Percentiles rank a stretch among this genome's conserved stretches.
Evolutionary conservation across 2,329 filamentous ascomycete species (phyloP).

Genomic region (Aspergillus jensenii): DNA sequence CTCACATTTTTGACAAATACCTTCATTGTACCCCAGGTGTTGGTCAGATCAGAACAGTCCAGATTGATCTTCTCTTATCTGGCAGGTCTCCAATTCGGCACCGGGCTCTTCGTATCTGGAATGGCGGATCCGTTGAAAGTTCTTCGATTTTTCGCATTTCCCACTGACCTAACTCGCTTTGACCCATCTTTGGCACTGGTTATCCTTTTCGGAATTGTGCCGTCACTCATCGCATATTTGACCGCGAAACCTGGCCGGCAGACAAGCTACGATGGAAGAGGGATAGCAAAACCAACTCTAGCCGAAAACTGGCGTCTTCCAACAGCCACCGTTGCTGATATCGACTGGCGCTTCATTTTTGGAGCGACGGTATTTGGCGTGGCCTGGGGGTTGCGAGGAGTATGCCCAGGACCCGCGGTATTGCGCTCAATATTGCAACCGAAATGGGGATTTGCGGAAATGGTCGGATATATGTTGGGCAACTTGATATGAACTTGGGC

Average conservation of each 20-base stretch:
- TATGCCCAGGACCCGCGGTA: constrained; percentile 54
- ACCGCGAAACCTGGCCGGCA: constrained; percentile 29
- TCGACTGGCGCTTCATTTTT: constrained; percentile 49
- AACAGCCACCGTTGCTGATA: constrained; percentile 46
- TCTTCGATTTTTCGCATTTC: constrained; percentile 49
- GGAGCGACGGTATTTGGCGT: constrained; percentile 52
- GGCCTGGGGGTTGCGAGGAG: constrained; percentile 52
- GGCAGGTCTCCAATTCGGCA: constrained; percentile 51
- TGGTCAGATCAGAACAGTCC: constrained; percentile 32
- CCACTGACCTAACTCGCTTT: constrained; percentile 44
- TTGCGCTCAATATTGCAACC: constrained; percentile 49
- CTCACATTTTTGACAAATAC: constrained; percentile 33
- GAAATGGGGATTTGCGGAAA: constrained; percentile 48
- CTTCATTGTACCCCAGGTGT: constrained; percentile 31
- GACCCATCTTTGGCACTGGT: constrained; percentile 53
- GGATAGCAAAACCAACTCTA: constrained; percentile 39
- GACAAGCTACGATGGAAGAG: constrained; percentile 21
- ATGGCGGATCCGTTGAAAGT: constrained; percentile 55
- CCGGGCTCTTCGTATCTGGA: constrained; percentile 52
- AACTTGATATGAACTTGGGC: constrained; percentile 27
- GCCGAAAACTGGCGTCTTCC: constrained; percentile 45
- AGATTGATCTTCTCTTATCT: constrained; percentile 43
- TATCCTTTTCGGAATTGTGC: constrained; percentile 51
- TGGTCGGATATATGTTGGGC: constrained; percentile 49
- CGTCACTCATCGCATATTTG: constrained; percentile 42